These are phyloP conservation scores for Scedosporium apiospermum DNA, from an alignment of 2,329 filamentous ascomycete species.

Conservation along the genomic window DNA sequence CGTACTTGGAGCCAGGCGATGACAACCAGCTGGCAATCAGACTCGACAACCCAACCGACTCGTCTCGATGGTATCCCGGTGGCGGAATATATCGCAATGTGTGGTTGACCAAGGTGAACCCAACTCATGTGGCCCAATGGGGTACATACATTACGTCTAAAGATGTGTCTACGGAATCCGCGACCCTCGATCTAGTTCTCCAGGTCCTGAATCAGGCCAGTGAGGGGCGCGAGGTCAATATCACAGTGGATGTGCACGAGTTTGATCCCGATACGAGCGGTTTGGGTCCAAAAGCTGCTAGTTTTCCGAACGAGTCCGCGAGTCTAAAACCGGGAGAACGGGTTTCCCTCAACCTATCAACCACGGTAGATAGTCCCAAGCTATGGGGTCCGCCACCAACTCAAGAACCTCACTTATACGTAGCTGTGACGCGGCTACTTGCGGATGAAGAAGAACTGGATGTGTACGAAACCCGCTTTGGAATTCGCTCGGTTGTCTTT, in stretches of 20 bases:
- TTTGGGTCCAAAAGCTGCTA: conserved; percentile 18
- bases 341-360: conserved; percentile 12
- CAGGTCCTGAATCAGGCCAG: conserved; percentile 33
- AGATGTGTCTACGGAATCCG: conserved; percentile 31
- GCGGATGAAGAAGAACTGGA: conserved; percentile 22
- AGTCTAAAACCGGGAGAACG: conserved; percentile 18
- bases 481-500: conserved; percentile 34
- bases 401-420: conserved; percentile 37
- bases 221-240: conserved; percentile 20
- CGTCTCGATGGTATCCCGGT: conserved; percentile 45
- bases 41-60: conserved; percentile 37
- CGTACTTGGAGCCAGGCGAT: conserved; percentile 22
- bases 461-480: conserved; percentile 39
- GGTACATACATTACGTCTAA: conserved; percentile 39
- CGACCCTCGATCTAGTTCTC: conserved; percentile 32
- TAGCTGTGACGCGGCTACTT: conserved; percentile 31
- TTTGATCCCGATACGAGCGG: conserved; percentile 23
- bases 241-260: conserved; percentile 29
- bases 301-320: not conserved
- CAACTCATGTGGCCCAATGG: conserved; percentile 36
- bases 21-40: conserved; percentile 38
- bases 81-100: conserved; percentile 44
- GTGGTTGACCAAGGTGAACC: conserved; percentile 39
- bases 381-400: conserved; percentile 38
- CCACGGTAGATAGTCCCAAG: conserved; percentile 21